These are phyloP conservation scores for Verticillium alfalfae DNA, from an alignment of 2,329 filamentous ascomycete genomes.

Conservation along the genomic window DNA sequence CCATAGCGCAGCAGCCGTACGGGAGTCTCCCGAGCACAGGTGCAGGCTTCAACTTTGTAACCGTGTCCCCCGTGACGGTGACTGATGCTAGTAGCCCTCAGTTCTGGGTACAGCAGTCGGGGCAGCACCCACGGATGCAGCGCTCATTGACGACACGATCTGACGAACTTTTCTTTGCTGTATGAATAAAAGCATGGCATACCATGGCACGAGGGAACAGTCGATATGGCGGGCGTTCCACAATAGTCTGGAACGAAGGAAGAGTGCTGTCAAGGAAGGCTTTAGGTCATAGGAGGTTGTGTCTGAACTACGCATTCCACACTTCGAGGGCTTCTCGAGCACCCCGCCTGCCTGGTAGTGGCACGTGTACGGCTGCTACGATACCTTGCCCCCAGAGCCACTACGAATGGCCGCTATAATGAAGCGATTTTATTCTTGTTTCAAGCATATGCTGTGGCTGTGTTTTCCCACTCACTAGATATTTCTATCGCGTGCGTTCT, in stretches of 20 bases:
- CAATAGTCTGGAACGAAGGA: neutral
- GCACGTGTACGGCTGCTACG: too few relatives aligned
- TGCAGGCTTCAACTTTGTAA: neutral
- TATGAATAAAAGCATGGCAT: neutral
- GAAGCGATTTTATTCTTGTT: neutral
- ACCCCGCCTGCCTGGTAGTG: too few relatives aligned
- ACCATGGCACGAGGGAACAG: neutral
- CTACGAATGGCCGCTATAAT: neutral
- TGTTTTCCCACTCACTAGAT: too few relatives aligned
- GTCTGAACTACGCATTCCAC: too few relatives aligned
- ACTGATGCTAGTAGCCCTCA: conserved; percentile 10
- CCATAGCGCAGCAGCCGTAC: conserved; percentile 9
- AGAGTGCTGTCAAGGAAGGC: too few relatives aligned
- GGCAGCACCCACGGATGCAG: conserved; percentile 15
- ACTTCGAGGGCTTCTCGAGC: too few relatives aligned
- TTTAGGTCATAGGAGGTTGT: too few relatives aligned
- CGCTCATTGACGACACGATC: conserved; percentile 33
- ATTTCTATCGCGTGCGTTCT: too few relatives aligned
- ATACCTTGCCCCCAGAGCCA: too few relatives aligned
- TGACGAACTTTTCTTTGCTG: conserved; percentile 30
- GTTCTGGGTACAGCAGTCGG: neutral
- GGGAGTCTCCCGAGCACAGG: conserved; percentile 7
- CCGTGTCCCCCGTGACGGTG: conserved; percentile 11
- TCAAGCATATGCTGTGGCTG: too few relatives aligned
- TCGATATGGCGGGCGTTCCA: neutral